Base-by-base conservation (phyloP, 805 yeast species). In the Pichia scutulata region DNA sequence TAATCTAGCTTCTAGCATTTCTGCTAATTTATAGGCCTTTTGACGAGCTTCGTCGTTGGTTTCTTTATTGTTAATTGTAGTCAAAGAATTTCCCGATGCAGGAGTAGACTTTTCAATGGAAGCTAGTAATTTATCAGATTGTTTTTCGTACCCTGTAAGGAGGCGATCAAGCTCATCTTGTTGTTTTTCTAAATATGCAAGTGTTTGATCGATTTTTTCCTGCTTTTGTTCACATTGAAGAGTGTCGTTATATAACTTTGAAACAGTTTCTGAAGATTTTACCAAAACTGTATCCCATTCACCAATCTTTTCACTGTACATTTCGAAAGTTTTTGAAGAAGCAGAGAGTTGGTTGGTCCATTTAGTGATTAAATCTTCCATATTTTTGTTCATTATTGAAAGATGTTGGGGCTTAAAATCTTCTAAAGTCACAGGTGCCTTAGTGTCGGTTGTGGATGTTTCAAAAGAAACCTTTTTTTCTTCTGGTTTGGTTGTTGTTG, bases 361-460 rank as follows among this genome's bases (percentile, higher is more conserved):
- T 67, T 86, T 89, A 14, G 89, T 79, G 41, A 93, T 86, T 57
- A 93, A 75, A 64, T 93, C 98, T 61, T 93, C 98, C 61, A 93
- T 72, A 1, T 97, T 89, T 65, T 89, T 89, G 68, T 93, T 93
- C 59, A 87, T 89, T 37, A 93, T 76, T 5, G 95, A 80, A 4
- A 89, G 76, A 30, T 86, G 85, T 51, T 81, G 75, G 5, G 89
- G 83, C 53, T 78, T 80, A 26, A 81, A 75, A 39, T 77, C 72
- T 48, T 84, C 81, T 2, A 81, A 69, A 48, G 74, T 73, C 3
- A 63, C 59, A 13, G 62, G 59, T 21, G 59, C 53, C 26, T 57
- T 59, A 22, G 73, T 44, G 8, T 48, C 47, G 10, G 50, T 26
- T 12, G 45, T 42, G n/a, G 47, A 19, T 4, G 26, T 30, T 23